Base-by-base conservation (phyloP, 1,284 basidiomycete genomes). In the Dichomitus squalens region DNA sequence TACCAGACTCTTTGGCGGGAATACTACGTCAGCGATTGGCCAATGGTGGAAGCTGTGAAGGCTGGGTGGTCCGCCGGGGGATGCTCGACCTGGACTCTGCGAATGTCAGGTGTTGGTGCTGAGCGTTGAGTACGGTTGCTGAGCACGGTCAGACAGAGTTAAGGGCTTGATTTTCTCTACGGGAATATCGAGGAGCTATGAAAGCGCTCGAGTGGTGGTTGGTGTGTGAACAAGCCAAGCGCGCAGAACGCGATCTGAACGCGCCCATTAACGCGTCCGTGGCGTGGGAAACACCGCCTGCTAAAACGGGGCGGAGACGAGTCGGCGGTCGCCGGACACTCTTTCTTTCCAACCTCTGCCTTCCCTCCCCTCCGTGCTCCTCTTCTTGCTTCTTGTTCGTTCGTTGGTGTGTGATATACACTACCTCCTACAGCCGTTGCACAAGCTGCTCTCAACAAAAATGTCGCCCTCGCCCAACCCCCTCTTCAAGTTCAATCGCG, bases 401-500 rank as follows among this genome's bases (percentile, higher is more conserved):
- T 46, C 41, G 50, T 38, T 59, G 49, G 48, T 50, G 50, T 62
- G 59, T 59, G 58, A 56, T 48, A n/a, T 48, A 51, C 27, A 23
- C 38, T 53, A 53, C 40, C 50, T 54, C 53, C 33, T 51, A 53
- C 60, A 50, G n/a, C 18, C 54, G 36, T 52, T 50, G 27, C 23
- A 34, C 49, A 33, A 50, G 43, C 49, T 31, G 5, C 29, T 31
- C 11, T 31, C 11, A 31, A 46, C 41, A 52, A 40, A 52, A 20
- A 70, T 66, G 65, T 63, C 65, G 52, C 57, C 61, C 21, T 46
- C 64, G 5, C 63, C 64, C 31, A 71, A 64, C 49, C 65, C 70
- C 25, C 57, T 73, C 43, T 76, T 74, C 70, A 73, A 69, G 58
- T 73, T 72, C 61, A 64, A 63, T 52, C 70, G 71, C 47, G 74